Evolutionary conservation across 2,329 filamentous ascomycete genomes (phyloP).

Genomic region (Fusarium hostae): DNA sequence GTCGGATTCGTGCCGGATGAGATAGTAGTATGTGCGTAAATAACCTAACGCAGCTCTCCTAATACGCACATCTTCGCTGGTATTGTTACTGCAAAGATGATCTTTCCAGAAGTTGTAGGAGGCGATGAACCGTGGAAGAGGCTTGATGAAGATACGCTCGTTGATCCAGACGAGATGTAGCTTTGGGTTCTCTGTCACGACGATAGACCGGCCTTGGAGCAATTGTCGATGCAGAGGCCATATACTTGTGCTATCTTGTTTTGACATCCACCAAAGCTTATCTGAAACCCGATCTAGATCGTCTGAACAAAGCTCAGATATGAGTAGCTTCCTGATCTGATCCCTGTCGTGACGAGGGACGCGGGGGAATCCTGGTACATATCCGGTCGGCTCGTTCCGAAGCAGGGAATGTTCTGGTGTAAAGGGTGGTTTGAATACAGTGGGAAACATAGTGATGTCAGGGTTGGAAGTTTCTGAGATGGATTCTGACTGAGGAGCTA

Average conservation of each 20-base stretch:
- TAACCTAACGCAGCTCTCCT: background rate
- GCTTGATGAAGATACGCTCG: background rate
- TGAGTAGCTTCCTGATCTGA: background rate
- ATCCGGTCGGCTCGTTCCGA: background rate
- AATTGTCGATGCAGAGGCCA: background rate
- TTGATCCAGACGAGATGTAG: conserved; percentile 3
- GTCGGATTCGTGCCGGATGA: conserved; percentile 1
- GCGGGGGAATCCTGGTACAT: background rate
- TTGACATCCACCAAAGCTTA: conserved; percentile 14
- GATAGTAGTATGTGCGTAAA: background rate
- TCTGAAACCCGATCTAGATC: background rate
- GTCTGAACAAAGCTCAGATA: background rate
- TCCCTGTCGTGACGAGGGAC: background rate
- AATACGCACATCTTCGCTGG: background rate
- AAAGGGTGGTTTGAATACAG: background rate
- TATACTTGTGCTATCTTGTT: background rate
- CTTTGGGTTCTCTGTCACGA: conserved; percentile 3
- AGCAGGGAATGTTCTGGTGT: background rate
- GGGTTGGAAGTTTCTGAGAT: fast-evolving
- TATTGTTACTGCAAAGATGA: background rate
- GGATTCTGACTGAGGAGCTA: fast-evolving
- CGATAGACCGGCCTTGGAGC: background rate
- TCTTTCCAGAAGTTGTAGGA: background rate
- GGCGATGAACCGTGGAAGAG: background rate
- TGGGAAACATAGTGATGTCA: background rate